Evolutionary conservation across 805 yeast species (phyloP), one percentile per base, ranked within the genome.

Genomic region (Starmera dryadoides): DNA sequence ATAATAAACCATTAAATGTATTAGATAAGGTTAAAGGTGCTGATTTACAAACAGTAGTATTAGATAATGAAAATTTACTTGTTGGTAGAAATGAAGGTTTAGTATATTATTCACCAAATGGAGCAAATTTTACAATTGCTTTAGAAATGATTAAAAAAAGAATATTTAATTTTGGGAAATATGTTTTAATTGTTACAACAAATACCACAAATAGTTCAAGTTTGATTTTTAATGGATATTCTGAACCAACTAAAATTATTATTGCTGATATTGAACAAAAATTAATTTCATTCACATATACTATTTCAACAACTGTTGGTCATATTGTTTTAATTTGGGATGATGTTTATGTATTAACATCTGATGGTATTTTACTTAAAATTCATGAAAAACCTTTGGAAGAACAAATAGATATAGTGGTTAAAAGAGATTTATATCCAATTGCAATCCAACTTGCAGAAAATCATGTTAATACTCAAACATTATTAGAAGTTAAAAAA

Each of bases 291-390:
- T 80, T 79, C 59, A 77, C 75, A 42, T 73, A 79, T 31, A 75
- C 85, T 9, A 69, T 88, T n/a, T 71, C 89, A 0, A 76, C 77
- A 25, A 62, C 81, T 0, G 75, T 88, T 3, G 65, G 68, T 19
- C 77, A 81, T 35, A 65, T 81, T 0, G 75, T 87, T 40, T 55
- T 60, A 17, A 61, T 75, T 44, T 75, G 82, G 76, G 69, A 64
- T 25, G 77, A 76, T 38, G 51, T 82, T 12, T 80, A 69, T 48
- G 60, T 86, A 8, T 58, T 89, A 12, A 76, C 87, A 2, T 64
- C 81, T 1, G 95, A 88, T 55, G 96, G 96, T 0, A 60, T 83
- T 2, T 60, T 91, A 7, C 79, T 82, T 53, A 72, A 71, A 42
- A 58, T 87, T 14, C 77, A 73, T 33, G 94, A 86, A 52, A 81